Conservation (phyloP, 768 basidiomycete species). For the Gloeopeniophorella convolvens region DNA sequence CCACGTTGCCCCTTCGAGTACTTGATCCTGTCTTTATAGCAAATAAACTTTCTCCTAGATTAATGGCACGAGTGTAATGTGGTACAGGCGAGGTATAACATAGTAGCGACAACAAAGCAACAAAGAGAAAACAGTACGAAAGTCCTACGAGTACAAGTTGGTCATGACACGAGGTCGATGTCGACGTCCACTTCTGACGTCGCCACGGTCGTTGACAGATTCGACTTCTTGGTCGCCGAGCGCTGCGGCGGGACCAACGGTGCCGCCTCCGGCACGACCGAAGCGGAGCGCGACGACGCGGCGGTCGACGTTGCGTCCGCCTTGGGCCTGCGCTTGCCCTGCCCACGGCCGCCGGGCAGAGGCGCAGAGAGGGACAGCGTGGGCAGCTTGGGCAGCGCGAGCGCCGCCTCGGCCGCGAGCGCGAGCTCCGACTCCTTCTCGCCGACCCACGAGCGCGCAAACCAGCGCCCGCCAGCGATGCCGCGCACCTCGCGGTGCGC, state of each 20-base stretch:
- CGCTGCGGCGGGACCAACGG: constrained; percentile 8
- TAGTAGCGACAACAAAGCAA: not conserved
- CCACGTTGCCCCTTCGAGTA: constrained; percentile 15
- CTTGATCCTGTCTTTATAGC: not conserved
- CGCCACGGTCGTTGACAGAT: constrained; percentile 18
- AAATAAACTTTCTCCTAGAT: constrained; percentile 7
- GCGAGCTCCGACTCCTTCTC: constrained; percentile 71
- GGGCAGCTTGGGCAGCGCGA: constrained; percentile 18
- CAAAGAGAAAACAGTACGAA: not conserved
- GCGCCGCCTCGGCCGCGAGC: constrained; percentile 5
- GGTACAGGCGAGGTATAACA: not conserved
- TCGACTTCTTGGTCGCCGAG: constrained; percentile 15
- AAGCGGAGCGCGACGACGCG: constrained; percentile 20
- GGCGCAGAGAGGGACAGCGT: constrained; percentile 13
- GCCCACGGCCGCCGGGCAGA: not conserved
- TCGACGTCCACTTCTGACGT: constrained; percentile 16
- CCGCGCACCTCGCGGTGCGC: constrained; percentile 75
- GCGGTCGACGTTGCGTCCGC: constrained; percentile 20
- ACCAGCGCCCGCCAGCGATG: constrained; percentile 81
- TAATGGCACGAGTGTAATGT: constrained; percentile 1
- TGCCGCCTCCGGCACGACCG: constrained; percentile 14
- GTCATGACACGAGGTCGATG: constrained; percentile 16
- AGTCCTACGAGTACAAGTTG: not conserved
- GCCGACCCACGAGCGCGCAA: constrained; percentile 75
- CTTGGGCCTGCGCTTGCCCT: constrained; percentile 17